A percentile compares a stretch with the other conserved stretches of the same genome.
Conservation (phyloP, 2,329 filamentous ascomycete genomes). For the Pseudophaeomoniella oleicola region DNA sequence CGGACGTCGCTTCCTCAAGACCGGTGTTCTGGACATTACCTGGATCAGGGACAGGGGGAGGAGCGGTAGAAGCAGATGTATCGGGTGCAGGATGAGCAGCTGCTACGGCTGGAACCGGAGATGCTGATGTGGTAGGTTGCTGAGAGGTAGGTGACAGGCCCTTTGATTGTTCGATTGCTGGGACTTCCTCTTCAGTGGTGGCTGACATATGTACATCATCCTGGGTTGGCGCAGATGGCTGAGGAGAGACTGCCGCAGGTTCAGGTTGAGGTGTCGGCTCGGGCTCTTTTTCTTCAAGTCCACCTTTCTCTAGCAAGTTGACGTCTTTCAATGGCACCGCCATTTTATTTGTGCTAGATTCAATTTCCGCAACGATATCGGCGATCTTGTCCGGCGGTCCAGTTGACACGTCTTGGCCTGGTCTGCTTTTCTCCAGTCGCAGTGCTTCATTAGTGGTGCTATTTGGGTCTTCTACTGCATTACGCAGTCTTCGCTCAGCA, state of each 20-base stretch:
- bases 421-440: slow-evolving; percentile 21
- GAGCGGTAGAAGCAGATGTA: slow-evolving; percentile 29
- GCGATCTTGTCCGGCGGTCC: slow-evolving; percentile 42
- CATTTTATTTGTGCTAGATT: slow-evolving; percentile 53
- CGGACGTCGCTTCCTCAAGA: slow-evolving; percentile 2
- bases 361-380: slow-evolving; percentile 61
- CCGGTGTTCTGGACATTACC: slow-evolving; percentile 8
- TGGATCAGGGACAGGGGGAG: slow-evolving; percentile 14
- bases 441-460: slow-evolving; percentile 6
- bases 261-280: background rate
- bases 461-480: slow-evolving; percentile 28
- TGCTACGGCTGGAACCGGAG: background rate
- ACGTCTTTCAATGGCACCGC: slow-evolving; percentile 51
- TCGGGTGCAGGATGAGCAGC: slow-evolving; percentile 31
- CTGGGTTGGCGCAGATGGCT: background rate
- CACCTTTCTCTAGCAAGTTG: slow-evolving; percentile 63
- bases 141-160: background rate
- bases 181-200: too few relatives aligned
- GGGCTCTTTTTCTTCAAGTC: slow-evolving; percentile 44
- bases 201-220: slow-evolving; percentile 13
- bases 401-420: slow-evolving; percentile 26
- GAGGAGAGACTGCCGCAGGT: background rate
- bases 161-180: too few relatives aligned
- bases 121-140: background rate
- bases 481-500: slow-evolving; percentile 63